phyloP scores from a whole-genome alignment of 2,329 filamentous ascomycete species.

The Furcasterigmium sp. region DNA sequence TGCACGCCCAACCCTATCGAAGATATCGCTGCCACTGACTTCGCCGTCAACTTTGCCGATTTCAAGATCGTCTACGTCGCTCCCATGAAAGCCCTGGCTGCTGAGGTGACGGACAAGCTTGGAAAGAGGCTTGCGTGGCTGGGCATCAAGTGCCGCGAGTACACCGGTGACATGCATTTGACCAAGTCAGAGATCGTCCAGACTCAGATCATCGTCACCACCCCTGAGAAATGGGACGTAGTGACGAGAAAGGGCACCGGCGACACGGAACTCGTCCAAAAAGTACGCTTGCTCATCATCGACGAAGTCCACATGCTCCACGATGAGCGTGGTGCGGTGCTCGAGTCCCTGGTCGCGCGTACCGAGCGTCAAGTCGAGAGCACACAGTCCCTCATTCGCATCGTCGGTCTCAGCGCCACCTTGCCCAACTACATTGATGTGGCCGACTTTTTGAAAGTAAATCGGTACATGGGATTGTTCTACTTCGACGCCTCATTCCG shows the following conservation, averaged over 20 bases:
- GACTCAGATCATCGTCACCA: slow-evolving; percentile 97
- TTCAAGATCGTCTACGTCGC: slow-evolving; percentile 99
- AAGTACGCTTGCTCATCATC: slow-evolving; percentile 92
- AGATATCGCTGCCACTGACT: slow-evolving; percentile 66
- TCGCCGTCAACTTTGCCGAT: slow-evolving; percentile 75
- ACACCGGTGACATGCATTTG: slow-evolving; percentile 98
- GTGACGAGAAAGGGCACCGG: slow-evolving; percentile 95
- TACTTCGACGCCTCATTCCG: slow-evolving; percentile 97
- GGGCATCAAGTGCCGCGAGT: slow-evolving; percentile 83
- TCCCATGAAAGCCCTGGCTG: slow-evolving; percentile 96
- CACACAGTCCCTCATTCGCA: slow-evolving; percentile 93
- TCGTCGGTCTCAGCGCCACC: slow-evolving; percentile 91
- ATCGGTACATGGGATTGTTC: slow-evolving; percentile 86
- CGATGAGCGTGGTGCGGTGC: slow-evolving; percentile 90
- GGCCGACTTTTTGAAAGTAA: slow-evolving; percentile 94
- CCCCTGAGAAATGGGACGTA: slow-evolving; percentile 98
- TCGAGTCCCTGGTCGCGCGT: slow-evolving; percentile 91
- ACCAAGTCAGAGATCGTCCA: slow-evolving; percentile 94
- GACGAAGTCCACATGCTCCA: slow-evolving; percentile 99
- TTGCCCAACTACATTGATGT: slow-evolving; percentile 96
- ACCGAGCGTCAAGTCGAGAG: slow-evolving; percentile 97
- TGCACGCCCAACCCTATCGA: slow-evolving; percentile 75
- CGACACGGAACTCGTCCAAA: slow-evolving; percentile 95
- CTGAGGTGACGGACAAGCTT: slow-evolving; percentile 92
- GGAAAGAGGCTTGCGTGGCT: slow-evolving; percentile 91